A percentile compares a stretch with the other conserved stretches of the same genome.
These are phyloP conservation scores for peach (Prunus persica) DNA, from an alignment of 306 rosid species.

Conservation along the genomic window Prunus_persica_NCBIv2 NC_034012.1:4799001-4799500, in stretches of 20 bases:
- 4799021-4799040: too few relatives aligned
- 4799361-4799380: slow-evolving; percentile 12
- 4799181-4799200: too few relatives aligned
- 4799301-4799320: not conserved
- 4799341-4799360: slow-evolving; percentile 3
- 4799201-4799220: not conserved
- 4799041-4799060: too few relatives aligned
- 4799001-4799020: too few relatives aligned
- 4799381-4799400: not conserved
- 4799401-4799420: not conserved
- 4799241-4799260: not conserved
- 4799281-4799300: too few relatives aligned
- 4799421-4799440: not conserved
- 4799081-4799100: too few relatives aligned
- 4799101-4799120: too few relatives aligned
- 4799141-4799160: too few relatives aligned
- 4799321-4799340: slow-evolving; percentile 8
- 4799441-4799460: not conserved
- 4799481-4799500: not conserved
- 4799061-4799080: too few relatives aligned
- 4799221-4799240: not conserved
- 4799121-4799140: too few relatives aligned
- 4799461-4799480: slow-evolving; percentile 2
- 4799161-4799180: too few relatives aligned
- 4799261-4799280: not conserved